Evolutionary conservation across 75 land plant species (phyloP).

Genomic region (Adiantum capillusveneris): DNA sequence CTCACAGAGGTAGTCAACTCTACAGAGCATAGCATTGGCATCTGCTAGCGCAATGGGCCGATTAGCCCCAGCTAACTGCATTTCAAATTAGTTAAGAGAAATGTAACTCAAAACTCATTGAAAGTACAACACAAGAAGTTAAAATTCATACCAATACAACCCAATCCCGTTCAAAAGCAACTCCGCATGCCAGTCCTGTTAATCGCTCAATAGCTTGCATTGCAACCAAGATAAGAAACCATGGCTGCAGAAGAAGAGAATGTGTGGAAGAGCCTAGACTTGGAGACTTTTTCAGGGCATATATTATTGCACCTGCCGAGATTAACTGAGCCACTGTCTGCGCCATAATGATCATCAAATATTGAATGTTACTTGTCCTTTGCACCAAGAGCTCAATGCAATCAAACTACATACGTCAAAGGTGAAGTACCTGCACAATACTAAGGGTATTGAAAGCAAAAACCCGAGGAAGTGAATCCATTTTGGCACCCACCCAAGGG

Average conservation of each 20-base stretch:
- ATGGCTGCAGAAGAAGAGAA: constrained; percentile 21
- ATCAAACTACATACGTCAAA: no score
- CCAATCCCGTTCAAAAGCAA: constrained; percentile 36
- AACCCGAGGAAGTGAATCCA: constrained; percentile 35
- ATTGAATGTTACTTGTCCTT: no score
- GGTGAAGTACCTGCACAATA: constrained; percentile 17
- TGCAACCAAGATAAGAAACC: constrained; percentile 24
- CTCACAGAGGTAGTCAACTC: constrained; percentile 33
- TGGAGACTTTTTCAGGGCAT: constrained; percentile 18
- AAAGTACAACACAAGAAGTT: not conserved
- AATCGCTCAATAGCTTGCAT: constrained; percentile 24
- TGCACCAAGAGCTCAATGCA: no score
- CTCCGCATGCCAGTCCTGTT: constrained; percentile 27
- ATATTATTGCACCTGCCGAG: constrained; percentile 18
- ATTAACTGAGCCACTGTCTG: constrained; percentile 25
- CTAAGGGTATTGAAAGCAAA: constrained; percentile 21
- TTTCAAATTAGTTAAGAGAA: not conserved
- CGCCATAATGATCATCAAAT: no score
- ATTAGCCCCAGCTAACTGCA: constrained; percentile 27
- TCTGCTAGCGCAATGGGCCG: constrained; percentile 30
- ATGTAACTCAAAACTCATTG: not conserved
- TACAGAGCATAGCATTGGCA: constrained; percentile 32
- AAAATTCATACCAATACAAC: constrained; percentile 21
- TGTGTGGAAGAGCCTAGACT: constrained; percentile 11
- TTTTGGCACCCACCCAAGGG: constrained; percentile 34